Conservation (phyloP, 768 basidiomycete genomes). For the Plicaturopsis crispa region DNA sequence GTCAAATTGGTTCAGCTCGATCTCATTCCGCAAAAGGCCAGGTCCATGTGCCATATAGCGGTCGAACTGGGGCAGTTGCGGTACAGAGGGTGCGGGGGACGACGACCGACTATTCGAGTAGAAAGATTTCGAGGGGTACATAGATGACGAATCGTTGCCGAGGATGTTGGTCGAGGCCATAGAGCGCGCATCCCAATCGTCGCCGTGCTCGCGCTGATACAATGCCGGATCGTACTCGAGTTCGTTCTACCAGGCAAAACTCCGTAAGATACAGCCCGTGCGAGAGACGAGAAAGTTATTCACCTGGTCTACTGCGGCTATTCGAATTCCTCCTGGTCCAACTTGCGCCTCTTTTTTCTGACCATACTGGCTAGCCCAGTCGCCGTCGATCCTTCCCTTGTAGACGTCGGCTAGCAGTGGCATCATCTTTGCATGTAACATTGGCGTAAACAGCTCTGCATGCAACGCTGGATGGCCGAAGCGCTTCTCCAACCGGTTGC, state of each 20-base stretch:
- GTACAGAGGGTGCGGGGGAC: conserved; percentile 18
- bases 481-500: conserved; percentile 76
- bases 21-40: conserved; percentile 23
- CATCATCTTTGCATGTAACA: conserved; percentile 85
- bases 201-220: conserved; percentile 76
- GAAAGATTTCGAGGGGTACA: conserved; percentile 34
- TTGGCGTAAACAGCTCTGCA: conserved; percentile 79
- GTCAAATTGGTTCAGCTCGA: conserved; percentile 54
- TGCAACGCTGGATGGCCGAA: conserved; percentile 95
- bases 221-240: conserved; percentile 77
- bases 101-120: conserved; percentile 25
- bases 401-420: conserved; percentile 71
- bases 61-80: conserved; percentile 41
- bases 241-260: conserved; percentile 36
- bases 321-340: conserved; percentile 72
- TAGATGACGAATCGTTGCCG: conserved; percentile 32
- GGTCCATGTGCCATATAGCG: conserved; percentile 50
- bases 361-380: conserved; percentile 70
- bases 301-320: conserved; percentile 76
- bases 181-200: conserved; percentile 86
- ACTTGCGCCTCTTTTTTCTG: conserved; percentile 69
- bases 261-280: conserved; percentile 1
- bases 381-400: conserved; percentile 56
- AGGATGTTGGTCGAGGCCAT: conserved; percentile 55
- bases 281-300: conserved; percentile 7